Evolutionary conservation across 345 rosid genomes (phyloP), one percentile per base, ranked within the genome.

Genomic region (Angophora floribunda): DNA sequence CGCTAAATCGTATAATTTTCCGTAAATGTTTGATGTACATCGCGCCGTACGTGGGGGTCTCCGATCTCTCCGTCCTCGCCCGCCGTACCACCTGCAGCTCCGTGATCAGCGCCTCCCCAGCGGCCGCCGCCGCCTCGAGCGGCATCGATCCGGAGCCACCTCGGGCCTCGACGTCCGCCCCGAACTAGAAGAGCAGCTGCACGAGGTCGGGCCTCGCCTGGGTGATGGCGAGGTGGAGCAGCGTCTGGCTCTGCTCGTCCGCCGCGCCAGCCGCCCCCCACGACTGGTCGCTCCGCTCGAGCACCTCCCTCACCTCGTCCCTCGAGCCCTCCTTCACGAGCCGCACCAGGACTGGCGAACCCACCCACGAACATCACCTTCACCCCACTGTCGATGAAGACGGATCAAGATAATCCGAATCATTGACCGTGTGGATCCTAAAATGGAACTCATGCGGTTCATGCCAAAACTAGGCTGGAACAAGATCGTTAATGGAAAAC

Each of bases 121-220:
- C 86, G 1, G 89, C 91, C 0, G 94, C 90, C 1, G 95, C 96
- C 3, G 93, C 94, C 90, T 94, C 95, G 0, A 94, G 91, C 0
- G 94, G 93, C 30, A 85, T 91, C 10, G 87, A 90, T 12, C 96
- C 94, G 4, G 92, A 88, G 28, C 90, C 89, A 82, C 91, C 88
- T 47, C 53, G 91, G 15, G 91, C 89, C 90, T 94, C 96, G 7
- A 94, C 89, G 32, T 92, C 89, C 1, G 93, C 93, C 21, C 87
- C 86, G 86, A 95, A 94, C 87, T 95, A 95, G 7, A 95, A 90
- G 44, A 95, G 92, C 49, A 95, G 91, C 87, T 95, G 97, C 13
- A 93, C 94, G 28, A 94, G 91, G 86, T 95, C 97, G 0, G 97
- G 90, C 47, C 97, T 87, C 50, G 95, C 89, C 49, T 92, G 93